These are phyloP conservation scores for Paramecium bursaria DNA, from an alignment of 73 alveolate species.

Conservation along the genomic window DNA sequence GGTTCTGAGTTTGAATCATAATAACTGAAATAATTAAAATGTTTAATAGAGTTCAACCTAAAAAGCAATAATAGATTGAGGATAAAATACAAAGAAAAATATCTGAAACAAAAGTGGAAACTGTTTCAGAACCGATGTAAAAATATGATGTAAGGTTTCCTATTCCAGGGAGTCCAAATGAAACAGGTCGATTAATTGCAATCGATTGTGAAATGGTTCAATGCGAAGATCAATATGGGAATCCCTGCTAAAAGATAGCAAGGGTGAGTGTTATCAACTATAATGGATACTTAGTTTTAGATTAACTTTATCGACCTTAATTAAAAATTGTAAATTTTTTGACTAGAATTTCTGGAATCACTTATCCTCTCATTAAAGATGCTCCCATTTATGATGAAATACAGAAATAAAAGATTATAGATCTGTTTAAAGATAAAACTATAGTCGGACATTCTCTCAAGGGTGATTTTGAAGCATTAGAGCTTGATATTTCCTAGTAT, in stretches of 20 bases:
- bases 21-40: too few relatives aligned
- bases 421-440: constrained; percentile 73
- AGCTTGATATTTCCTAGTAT: constrained; percentile 66
- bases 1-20: too few relatives aligned
- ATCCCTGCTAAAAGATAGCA: constrained; percentile 68
- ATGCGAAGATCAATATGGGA: constrained; percentile 77
- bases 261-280: constrained; percentile 82
- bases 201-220: constrained; percentile 91
- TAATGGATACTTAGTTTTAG: constrained; percentile 82
- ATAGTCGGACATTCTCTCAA: constrained; percentile 82
- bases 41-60: constrained; percentile 40
- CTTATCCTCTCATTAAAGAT: constrained; percentile 71
- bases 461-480: constrained; percentile 77
- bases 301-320: constrained; percentile 75
- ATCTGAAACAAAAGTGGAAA: background rate
- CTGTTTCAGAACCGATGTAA: constrained; percentile 43
- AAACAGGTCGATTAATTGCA: constrained; percentile 68
- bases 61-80: too few relatives aligned
- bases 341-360: constrained; percentile 82
- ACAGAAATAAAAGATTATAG: constrained; percentile 60
- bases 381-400: constrained; percentile 71
- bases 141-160: constrained; percentile 13
- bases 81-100: too few relatives aligned
- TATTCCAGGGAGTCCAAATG: constrained; percentile 50
- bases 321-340: constrained; percentile 75